Evolutionary conservation across 345 rosid genomes (phyloP), one percentile per base, ranked within the genome.

Genomic region (Nephelium lappaceum): DNA sequence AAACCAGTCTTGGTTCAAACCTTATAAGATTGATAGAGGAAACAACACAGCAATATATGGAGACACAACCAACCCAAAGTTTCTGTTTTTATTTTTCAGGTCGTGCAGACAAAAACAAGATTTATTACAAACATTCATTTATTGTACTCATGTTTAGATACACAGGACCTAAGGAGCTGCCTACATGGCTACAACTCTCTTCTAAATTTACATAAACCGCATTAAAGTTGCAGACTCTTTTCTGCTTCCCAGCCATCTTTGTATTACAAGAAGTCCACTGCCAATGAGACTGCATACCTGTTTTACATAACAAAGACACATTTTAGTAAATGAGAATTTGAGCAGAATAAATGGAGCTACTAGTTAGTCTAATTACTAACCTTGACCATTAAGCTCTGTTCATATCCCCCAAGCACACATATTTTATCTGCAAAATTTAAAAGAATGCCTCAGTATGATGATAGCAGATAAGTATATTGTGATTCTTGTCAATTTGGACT

Each of bases 391-490:
- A 89, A 38, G 83, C 84, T 79, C 90, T 84, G 83, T 85, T 93
- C 98, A 95, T 91, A 78, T 91, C 92, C 60, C 97, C 99, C 76
- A 94, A 67, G 91, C 98, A 94, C 51, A 96, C 80, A 75, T 94
- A 91, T 78, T 92, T 94, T 71, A 88, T 67, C 98, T 93, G 97
- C 82, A 75, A 61, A 67, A 18, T 25, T 60, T 62, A 27, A 68
- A 80, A 71, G 43, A 70, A 67, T 21, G 25, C 1, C 21, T 64
- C 12, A 76, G 67, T 61, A 53, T 12, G 11, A 53, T 3, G 15
- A 11, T 63, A 58, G 11, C 24, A 38, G 24, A 8, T 24, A 43
- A 23, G 53, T 42, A 45, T 45, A 61, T 10, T 19, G 19, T 25
- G 38, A 27, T 27, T 75, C 8, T 16, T 58, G 11, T 11, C 21